A percentile compares a stretch with the other conserved stretches of the same genome.
Conservation (phyloP, 2,329 filamentous ascomycete species). For the Verticillium klebahnii region DNA sequence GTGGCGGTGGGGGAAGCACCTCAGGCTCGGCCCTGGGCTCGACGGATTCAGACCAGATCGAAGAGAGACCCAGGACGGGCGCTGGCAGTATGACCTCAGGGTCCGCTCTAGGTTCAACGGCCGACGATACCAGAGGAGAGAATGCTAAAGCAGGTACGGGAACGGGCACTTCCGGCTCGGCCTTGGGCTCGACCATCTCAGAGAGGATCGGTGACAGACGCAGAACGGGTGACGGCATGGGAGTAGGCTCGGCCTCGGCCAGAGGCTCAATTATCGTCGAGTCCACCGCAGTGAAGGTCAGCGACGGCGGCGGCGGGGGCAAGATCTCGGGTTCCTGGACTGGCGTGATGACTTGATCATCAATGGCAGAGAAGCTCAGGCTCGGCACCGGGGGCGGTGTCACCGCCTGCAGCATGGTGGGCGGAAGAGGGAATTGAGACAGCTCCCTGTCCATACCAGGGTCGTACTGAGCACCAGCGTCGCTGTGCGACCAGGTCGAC, state of each 20-base stretch:
- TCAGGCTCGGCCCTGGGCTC: constrained; percentile 25
- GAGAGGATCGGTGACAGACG: constrained; percentile 23
- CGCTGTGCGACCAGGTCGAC: constrained; percentile 47
- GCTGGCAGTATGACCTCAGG: constrained; percentile 10
- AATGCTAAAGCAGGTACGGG: constrained; percentile 11
- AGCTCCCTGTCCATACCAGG: constrained; percentile 46
- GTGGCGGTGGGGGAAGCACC: constrained; percentile 12
- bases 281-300: constrained; percentile 24
- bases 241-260: constrained; percentile 23
- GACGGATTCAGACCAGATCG: constrained; percentile 18
- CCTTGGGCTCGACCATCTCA: constrained; percentile 26
- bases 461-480: constrained; percentile 48
- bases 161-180: constrained; percentile 17
- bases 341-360: constrained; percentile 39
- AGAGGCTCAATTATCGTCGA: constrained; percentile 18
- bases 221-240: constrained; percentile 7
- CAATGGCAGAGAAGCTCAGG: constrained; percentile 39
- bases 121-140: constrained; percentile 17
- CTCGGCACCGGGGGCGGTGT: constrained; percentile 26
- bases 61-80: constrained; percentile 11
- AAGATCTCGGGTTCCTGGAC: constrained; percentile 27
- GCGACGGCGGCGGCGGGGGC: constrained; percentile 23
- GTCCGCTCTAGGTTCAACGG: constrained; percentile 19
- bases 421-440: constrained; percentile 50
- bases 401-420: constrained; percentile 30